Evolutionary conservation across 306 rosid genomes (phyloP).

Genomic region (Fragaria iinumae): DNA sequence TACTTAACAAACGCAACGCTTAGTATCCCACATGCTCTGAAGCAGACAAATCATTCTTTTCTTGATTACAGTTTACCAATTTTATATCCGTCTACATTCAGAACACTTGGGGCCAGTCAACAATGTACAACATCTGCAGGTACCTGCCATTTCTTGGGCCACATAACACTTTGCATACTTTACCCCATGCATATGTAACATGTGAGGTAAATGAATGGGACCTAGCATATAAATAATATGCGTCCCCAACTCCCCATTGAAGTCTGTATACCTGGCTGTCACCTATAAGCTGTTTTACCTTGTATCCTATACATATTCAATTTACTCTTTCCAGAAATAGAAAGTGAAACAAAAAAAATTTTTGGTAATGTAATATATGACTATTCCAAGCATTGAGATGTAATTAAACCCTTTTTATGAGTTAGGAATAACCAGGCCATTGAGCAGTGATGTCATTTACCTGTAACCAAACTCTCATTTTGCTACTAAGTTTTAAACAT

Average conservation of each 20-base stretch:
- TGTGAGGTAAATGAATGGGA: neutral
- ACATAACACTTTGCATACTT: neutral
- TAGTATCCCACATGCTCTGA: neutral
- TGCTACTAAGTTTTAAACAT: neutral
- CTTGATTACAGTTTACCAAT: neutral
- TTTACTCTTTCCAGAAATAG: neutral
- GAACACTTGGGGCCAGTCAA: neutral
- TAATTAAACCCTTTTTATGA: neutral
- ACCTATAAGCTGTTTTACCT: neutral
- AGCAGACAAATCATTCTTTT: neutral
- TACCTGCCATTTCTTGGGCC: neutral
- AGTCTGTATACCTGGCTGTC: neutral
- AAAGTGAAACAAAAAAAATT: neutral
- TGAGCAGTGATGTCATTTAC: constrained; percentile 8
- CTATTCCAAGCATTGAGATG: neutral
- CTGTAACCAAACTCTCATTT: neutral
- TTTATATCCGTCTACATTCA: neutral
- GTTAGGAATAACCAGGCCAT: neutral
- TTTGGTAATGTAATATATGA: neutral
- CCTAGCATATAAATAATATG: neutral
- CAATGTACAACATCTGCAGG: constrained; percentile 7
- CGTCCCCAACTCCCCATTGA: neutral
- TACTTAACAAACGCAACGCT: neutral
- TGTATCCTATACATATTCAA: neutral
- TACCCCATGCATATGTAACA: neutral